phyloP scores from a whole-genome alignment of 768 basidiomycete species.

The Porphyrellus cyaneotinctus region DNA sequence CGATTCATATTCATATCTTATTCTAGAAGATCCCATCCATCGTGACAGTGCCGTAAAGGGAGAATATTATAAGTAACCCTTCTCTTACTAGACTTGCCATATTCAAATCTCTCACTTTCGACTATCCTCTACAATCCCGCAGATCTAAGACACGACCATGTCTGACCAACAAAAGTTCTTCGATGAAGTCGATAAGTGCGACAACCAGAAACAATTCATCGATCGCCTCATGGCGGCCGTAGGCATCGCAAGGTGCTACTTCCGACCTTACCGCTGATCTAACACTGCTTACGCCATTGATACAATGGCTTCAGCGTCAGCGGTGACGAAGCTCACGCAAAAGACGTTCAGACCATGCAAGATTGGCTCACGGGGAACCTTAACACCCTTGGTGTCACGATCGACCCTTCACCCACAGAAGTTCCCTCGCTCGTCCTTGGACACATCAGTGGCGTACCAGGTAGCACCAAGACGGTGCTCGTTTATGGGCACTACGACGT shows the following conservation, averaged over 20 bases:
- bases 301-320: background rate
- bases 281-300: background rate
- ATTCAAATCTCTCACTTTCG: background rate
- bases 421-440: slow-evolving; percentile 3
- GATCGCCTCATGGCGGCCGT: background rate
- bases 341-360: background rate
- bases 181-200: background rate
- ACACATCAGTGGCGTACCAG: background rate
- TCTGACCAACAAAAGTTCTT: background rate
- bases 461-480: slow-evolving; percentile 54
- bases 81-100: background rate
- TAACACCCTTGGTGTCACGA: background rate
- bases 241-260: background rate
- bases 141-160: background rate
- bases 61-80: too few species aligned
- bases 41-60: too few species aligned
- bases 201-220: background rate
- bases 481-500: slow-evolving; percentile 92
- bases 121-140: background rate
- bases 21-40: too few species aligned
- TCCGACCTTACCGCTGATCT: background rate
- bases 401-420: background rate
- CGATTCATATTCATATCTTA: too few species aligned
- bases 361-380: background rate
- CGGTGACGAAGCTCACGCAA: background rate